Conservation (phyloP, 805 yeast species). For the Candida dajiaensis region DNA sequence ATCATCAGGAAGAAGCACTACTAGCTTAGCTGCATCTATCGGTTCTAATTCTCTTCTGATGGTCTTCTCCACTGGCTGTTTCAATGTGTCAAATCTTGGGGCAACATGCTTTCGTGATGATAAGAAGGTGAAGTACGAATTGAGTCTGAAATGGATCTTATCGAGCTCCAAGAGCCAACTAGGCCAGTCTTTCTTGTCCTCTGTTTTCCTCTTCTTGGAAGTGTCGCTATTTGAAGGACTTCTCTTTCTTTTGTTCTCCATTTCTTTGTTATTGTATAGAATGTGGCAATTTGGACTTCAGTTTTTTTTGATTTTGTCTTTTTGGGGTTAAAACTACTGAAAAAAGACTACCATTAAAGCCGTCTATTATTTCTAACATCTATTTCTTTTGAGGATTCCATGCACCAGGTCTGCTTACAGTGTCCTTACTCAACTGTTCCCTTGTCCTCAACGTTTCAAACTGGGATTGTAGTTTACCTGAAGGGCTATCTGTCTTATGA, state of each 20-base stretch:
- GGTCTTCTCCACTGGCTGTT: conserved; percentile 45
- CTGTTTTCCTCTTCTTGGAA: neutral
- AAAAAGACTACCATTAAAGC: no score
- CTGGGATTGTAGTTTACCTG: neutral
- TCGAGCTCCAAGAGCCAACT: conserved; percentile 35
- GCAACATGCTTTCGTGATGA: conserved; percentile 54
- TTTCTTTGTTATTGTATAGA: neutral
- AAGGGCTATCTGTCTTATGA: neutral
- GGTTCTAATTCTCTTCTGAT: conserved; percentile 37
- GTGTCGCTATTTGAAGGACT: neutral
- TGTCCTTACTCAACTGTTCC: neutral
- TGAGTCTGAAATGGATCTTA: conserved; percentile 44
- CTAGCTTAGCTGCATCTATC: conserved; percentile 60
- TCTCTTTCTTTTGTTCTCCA: neutral
- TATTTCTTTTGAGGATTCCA: neutral
- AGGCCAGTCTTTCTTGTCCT: conserved; percentile 16
- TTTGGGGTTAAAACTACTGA: no score
- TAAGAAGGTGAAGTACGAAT: conserved; percentile 58
- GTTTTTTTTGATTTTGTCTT: no score
- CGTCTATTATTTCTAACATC: no score
- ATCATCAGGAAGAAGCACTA: conserved; percentile 59
- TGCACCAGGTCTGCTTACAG: neutral
- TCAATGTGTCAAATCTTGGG: conserved; percentile 49
- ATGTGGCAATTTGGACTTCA: neutral
- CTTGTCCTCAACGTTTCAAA: neutral